Evolutionary conservation across 495 filamentous ascomycete species (phyloP).

Genomic region (Penicillium roqueforti): DNA sequence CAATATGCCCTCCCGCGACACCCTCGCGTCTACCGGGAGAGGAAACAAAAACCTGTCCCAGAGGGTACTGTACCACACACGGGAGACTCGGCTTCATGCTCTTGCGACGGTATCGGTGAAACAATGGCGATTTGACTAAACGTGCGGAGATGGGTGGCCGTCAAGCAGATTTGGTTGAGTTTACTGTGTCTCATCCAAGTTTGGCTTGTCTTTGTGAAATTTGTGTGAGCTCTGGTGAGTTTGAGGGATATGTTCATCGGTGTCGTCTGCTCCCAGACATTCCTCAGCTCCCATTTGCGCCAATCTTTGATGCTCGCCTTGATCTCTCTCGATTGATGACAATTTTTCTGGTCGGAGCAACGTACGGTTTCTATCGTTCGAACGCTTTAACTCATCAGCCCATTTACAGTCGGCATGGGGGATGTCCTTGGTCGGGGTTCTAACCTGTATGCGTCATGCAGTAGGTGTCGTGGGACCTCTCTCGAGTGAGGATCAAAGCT

Average conservation of each 20-base stretch:
- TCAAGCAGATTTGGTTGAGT: constrained; percentile 35
- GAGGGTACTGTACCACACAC: constrained; percentile 75
- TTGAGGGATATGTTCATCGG: constrained; percentile 20
- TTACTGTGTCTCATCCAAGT: constrained; percentile 36
- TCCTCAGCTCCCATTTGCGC: constrained; percentile 19
- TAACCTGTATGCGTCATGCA: constrained; percentile 8
- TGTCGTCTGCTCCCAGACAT: constrained; percentile 3
- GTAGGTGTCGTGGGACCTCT: constrained; percentile 66
- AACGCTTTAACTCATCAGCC: constrained; percentile 7
- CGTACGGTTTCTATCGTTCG: background rate
- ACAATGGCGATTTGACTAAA: constrained; percentile 13
- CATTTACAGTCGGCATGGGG: constrained; percentile 2
- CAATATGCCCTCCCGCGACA: constrained; percentile 51
- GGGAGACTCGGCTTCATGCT: constrained; percentile 41
- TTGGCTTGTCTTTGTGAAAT: constrained; percentile 21
- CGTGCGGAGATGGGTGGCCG: constrained; percentile 30
- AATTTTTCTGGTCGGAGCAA: constrained; percentile 9
- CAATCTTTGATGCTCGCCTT: background rate
- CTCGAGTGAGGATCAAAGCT: constrained; percentile 94
- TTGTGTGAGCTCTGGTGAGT: constrained; percentile 7
- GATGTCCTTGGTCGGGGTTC: constrained; percentile 7
- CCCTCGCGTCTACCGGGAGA: constrained; percentile 43
- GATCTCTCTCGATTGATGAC: constrained; percentile 2
- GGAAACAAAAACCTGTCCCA: constrained; percentile 87
- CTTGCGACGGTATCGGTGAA: background rate